Evolutionary conservation across 176 grass and related monocot genomes (phyloP), one percentile per base, ranked within the genome.

Genomic region (Oryza coarctata): DNA sequence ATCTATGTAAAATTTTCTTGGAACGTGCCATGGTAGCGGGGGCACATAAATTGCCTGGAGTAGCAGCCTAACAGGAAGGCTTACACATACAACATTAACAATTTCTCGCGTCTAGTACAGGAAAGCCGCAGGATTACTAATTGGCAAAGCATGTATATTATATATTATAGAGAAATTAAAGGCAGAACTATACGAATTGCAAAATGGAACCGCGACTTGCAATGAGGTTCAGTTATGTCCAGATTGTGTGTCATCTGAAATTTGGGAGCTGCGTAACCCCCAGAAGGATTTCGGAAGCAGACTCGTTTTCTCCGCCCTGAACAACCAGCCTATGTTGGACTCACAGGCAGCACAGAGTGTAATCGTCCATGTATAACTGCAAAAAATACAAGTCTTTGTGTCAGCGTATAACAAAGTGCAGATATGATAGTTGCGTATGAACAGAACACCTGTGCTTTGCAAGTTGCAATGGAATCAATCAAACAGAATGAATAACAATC

Each of bases 201-300:
- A 50, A 31, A 36, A 40, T 23, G 10, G 23, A 7, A 44, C 67
- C 50, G 14, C 17, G 5, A 9, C 65, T 36, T 52, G 72, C 9
- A 35, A 3, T 13, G 27, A 12, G 31, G 39, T 14, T 65, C 62
- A 49, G 33, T 75, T 44, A 25, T 71, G 39, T 69, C 45, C 65
- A n/a, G 61, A 68, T 27, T 73, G 44, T 41, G 88, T 94, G 70
- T 91, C 92, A 23, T 93, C 92, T 61, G 82, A 86, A 34, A 94
- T 79, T 43, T 91, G 81, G 29, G 92, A 89, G 23, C 69, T 91
- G 30, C 95, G 92, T 47, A 98, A 77, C n/a, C 84, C 92, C 90
- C 95, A 98, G 79, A 98, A 98, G 52, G 95, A 98, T 85, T 87
- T 93, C 0, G 92, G 95, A 62, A 91, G 82, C 32, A 94, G 38